Base-by-base conservation (phyloP, 345 rosid species). In the Salix udensis region DNA sequence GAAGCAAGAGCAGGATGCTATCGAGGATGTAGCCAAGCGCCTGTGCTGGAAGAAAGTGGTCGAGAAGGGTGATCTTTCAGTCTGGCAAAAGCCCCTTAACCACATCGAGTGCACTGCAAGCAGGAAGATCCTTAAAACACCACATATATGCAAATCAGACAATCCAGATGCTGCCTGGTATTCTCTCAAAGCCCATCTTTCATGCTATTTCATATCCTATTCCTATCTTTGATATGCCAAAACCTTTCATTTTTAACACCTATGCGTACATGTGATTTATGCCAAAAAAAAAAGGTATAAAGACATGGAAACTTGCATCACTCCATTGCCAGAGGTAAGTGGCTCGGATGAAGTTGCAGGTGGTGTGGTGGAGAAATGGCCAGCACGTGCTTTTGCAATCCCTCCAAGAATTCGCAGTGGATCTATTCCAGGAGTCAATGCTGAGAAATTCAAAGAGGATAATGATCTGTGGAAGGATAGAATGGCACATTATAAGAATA, bases 31-130 rank as follows among this genome's bases (percentile, higher is more conserved):
- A 10, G 97, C 94, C 81, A 89, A 80, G 85, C 81, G 89, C 60
- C 84, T 96, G 52, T 96, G 99, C 82, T 96, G 99, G 99, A 96
- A 89, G 78, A 96, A 93, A 87, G 91, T 93, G 55, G 79, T 67
- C 24, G 98, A 96, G 74, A 85, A 88, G 87, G 84, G 81, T 7
- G 98, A 92, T 80, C 89, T 96, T 46, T 68, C 90, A 10, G 81
- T 96, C 67, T 96, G 89, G 89, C 94, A 89, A 82, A 96, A 96
- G 89, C 98, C 98, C 53, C 34, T 89, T 78, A 93, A 96, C 85
- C 99, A 96, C 84, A 65, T 92, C 30, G 93, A 90, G 31, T 96
- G 97, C 70, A 75, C 81, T 24, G 80, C 86, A 78, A 86, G 85
- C 77, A 89, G 84, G 81, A 82, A 72, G 67, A 40, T 76, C 44